phyloP scores from a whole-genome alignment of 1,284 basidiomycete genomes.

The Leucoagaricus sp. region DNA sequence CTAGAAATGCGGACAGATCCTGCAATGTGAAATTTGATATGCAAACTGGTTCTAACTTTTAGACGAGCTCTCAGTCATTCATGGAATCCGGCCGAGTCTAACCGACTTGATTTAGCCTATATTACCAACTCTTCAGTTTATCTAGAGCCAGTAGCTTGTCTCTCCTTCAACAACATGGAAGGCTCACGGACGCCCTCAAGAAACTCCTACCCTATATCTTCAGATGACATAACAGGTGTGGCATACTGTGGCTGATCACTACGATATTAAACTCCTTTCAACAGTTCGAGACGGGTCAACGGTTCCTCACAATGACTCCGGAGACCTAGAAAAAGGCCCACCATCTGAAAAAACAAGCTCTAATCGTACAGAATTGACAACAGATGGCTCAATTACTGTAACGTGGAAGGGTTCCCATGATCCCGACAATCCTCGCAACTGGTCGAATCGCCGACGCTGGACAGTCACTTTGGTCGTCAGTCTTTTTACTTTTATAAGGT shows the following conservation, averaged over 20 bases:
- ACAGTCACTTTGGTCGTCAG: conserved; percentile 62
- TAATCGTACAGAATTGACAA: not conserved
- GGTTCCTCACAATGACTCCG: not conserved
- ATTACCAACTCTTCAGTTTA: not conserved
- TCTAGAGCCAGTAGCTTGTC: not conserved
- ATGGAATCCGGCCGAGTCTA: too few relatives aligned
- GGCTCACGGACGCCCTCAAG: not conserved
- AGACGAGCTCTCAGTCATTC: not conserved
- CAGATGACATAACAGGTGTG: conserved; percentile 4
- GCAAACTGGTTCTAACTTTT: too few relatives aligned
- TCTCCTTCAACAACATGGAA: not conserved
- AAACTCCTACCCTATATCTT: not conserved
- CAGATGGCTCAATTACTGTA: conserved; percentile 41
- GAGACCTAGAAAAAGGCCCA: not conserved
- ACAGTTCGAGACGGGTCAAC: not conserved
- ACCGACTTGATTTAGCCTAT: not conserved
- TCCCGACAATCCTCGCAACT: conserved; percentile 66
- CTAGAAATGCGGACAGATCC: not conserved
- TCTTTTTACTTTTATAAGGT: conserved; percentile 59
- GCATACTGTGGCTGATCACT: conserved; percentile 47
- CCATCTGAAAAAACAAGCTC: not conserved
- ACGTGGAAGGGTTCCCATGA: conserved; percentile 67
- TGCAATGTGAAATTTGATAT: not conserved
- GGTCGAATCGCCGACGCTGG: conserved; percentile 63
- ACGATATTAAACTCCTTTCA: conserved; percentile 13